Evolutionary conservation across 2,329 filamentous ascomycete genomes (phyloP), one percentile per base, ranked within the genome.

Genomic region (Diplodia corticola): DNA sequence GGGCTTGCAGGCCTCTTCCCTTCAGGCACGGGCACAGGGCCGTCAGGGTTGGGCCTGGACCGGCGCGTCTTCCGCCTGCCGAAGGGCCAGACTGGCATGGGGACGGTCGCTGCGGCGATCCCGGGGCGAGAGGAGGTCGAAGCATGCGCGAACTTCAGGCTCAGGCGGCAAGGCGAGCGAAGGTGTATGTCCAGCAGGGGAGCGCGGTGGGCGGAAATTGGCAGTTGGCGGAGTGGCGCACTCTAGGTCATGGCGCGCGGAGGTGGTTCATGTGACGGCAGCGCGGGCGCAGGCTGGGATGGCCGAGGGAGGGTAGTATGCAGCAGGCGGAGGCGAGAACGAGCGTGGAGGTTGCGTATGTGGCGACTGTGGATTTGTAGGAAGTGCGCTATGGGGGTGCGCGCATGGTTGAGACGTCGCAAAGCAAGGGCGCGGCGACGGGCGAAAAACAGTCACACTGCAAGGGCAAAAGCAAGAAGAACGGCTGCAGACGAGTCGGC

Each of bases 41-140:
- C 74, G 67, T 75, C 64, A 44, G 54, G 40, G 64, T 57, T 37
- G 22, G 40, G 33, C 53, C 40, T 55, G 54, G 64, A 44, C 40
- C 64, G 64, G 54, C 64, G 64, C 51, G 44, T 54, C 54, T 60
- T 65, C 54, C 53, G 53, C 54, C 64, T 59, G 79, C 89, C 85
- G 79, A 96, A 96, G 68, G 89, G 91, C 92, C 92, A 96, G 78
- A 93, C 82, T 76, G 89, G 87, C 91, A 94, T 94, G 73, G 71
- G 75, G 74, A 57, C 24, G 64, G 44, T 49, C 64, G 64, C 63
- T 55, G 51, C 50, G 54, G 64, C 64, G 54, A 35, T 37, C 44
- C 53, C 53, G 57, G 57, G 48, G 57, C 44, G 57, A 48, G 57
- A 49, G 57, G 26, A 35, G 44, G 57, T 61, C 44, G 57, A 33